Base-by-base conservation (phyloP, 164 flowering plant genomes). In the Amborella trichopoda region DNA sequence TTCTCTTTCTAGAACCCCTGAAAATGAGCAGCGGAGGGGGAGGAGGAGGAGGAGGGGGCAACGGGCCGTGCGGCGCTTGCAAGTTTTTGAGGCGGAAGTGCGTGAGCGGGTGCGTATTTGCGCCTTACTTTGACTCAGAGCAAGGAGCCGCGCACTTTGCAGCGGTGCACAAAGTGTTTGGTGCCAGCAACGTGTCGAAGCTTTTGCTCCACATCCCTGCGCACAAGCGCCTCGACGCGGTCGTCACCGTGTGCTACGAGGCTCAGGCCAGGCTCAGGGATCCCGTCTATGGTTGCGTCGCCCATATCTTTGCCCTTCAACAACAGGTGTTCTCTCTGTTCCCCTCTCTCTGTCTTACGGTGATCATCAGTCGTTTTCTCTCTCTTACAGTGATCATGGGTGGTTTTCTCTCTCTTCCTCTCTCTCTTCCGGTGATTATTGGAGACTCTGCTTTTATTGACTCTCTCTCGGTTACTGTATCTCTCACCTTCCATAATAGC, bases 31-130 rank as follows among this genome's bases (percentile, higher is more conserved):
- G 57, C 27, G 47, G 68, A 10, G 53, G 57, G 2, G 70, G 74
- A 0, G 51, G 70, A 11, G 44, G 75, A 1, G 44, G 79, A 1
- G 57, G 75, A 1, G 59, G 70, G 0, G 74, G 80, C 3, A 68
- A 73, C 0, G 97, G 97, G 17, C 97, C 97, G 1, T 89, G 97
- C 33, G 97, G 95, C 20, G 97, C 97, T 28, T 90, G 97, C 76
- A 90, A 90, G 68, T 90, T 90, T 44, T 37, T 90, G 59, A 59
- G 97, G 58, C 63, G 97, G 50, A 90, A 85, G 64, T 90, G 97
- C 33, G 86, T 85, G 40, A 59, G 63, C 1, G 95, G 88, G 12
- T 90, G 97, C 43, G 76, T 85, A 23, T 90, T 90, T 40, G 97
- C 97, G 6, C 95, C 95, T 0, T 90, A 90, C 49, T 90, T 90